These are phyloP conservation scores for Allomyces arbusculus DNA, from an alignment of 192 early-diverging fungal genomes.

Conservation along the genomic window DNA sequence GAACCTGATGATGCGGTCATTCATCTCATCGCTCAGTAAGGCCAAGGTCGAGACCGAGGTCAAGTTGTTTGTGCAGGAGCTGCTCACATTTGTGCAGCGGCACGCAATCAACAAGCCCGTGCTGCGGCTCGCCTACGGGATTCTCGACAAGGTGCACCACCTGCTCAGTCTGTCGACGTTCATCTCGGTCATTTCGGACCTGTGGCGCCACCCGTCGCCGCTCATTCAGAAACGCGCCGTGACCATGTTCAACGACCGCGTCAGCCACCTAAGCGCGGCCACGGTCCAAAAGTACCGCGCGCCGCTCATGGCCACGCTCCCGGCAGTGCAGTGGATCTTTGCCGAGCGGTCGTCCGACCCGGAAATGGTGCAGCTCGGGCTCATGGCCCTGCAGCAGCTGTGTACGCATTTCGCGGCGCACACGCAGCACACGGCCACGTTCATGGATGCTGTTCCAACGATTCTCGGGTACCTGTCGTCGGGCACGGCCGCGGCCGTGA, in stretches of 20 bases:
- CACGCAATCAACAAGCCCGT: background rate
- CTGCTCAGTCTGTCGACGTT: slow-evolving; percentile 58
- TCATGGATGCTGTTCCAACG: background rate
- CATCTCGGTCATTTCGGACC: slow-evolving; percentile 36
- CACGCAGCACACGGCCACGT: background rate
- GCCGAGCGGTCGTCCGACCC: background rate
- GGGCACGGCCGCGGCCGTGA: background rate
- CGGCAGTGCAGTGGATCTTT: background rate
- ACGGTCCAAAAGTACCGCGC: background rate
- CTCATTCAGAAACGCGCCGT: slow-evolving; percentile 53
- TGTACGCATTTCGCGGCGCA: background rate
- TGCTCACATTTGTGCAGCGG: slow-evolving; percentile 8
- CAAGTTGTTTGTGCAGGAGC: slow-evolving; percentile 16
- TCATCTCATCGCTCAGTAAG: background rate
- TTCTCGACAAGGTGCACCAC: slow-evolving; percentile 50
- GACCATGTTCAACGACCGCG: slow-evolving; percentile 46
- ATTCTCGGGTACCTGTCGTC: background rate
- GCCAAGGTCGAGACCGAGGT: background rate
- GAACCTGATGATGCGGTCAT: background rate
- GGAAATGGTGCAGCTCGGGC: background rate
- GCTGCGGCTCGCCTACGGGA: slow-evolving; percentile 43
- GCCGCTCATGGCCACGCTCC: background rate
- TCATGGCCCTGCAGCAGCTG: background rate
- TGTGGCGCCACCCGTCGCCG: slow-evolving; percentile 18
- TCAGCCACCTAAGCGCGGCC: slow-evolving; percentile 7